These are phyloP conservation scores for Onygena corvina DNA, from an alignment of 2,329 filamentous ascomycete genomes.

Conservation along the genomic window DNA sequence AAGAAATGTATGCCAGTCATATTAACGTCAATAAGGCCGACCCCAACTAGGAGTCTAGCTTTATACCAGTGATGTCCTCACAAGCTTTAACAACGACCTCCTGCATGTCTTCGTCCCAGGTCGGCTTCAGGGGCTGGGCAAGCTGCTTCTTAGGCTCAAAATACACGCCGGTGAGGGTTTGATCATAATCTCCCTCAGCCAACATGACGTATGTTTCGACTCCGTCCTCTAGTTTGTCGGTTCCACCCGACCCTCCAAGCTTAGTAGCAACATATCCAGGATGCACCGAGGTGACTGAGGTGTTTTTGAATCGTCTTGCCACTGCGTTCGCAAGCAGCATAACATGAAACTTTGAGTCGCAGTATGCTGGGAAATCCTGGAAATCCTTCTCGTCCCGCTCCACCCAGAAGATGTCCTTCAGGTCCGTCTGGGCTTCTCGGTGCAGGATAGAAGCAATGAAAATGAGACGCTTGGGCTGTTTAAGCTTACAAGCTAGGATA, in stretches of 20 bases:
- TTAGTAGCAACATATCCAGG: conserved; percentile 45
- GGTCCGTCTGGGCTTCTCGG: conserved; percentile 31
- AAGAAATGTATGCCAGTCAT: not conserved
- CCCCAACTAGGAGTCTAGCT: not conserved
- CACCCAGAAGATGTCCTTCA: conserved; percentile 33
- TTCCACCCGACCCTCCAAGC: conserved; percentile 38
- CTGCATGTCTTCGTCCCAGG: conserved; percentile 15
- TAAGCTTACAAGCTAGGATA: conserved; percentile 40
- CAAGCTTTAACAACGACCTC: conserved; percentile 18
- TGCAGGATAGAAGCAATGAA: conserved; percentile 44
- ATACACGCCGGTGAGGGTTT: conserved; percentile 16
- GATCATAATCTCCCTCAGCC: conserved; percentile 24
- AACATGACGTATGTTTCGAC: conserved; percentile 41
- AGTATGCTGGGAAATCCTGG: conserved; percentile 34
- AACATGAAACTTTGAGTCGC: conserved; percentile 46
- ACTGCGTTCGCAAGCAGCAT: conserved; percentile 44
- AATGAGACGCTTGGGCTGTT: conserved; percentile 39
- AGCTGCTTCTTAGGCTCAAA: conserved; percentile 18
- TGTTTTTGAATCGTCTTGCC: conserved; percentile 35
- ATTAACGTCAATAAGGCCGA: not conserved
- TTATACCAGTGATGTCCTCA: conserved; percentile 13
- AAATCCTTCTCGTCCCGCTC: conserved; percentile 26
- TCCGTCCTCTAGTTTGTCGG: conserved; percentile 37
- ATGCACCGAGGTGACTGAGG: conserved; percentile 37
- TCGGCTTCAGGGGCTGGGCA: conserved; percentile 12